Evolutionary conservation across 1,284 basidiomycete species (phyloP), one percentile per base, ranked within the genome.

Genomic region (Papiliotrema flavescens): DNA sequence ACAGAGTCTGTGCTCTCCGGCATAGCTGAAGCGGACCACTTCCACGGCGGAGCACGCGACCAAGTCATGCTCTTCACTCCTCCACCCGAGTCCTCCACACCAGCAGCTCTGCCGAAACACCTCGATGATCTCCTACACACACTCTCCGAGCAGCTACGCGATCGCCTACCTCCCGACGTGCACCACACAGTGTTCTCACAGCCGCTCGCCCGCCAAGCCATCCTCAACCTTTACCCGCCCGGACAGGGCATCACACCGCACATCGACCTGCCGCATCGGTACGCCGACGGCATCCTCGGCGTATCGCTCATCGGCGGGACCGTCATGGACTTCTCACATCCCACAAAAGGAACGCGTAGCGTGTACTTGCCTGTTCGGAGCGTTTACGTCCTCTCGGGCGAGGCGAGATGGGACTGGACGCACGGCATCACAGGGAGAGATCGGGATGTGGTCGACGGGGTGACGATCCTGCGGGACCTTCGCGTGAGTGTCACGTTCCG

Each of bases 211-310:
- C 50, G 74, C 19, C 75, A 77, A 54, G 64, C 73, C 20, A 80
- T 80, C 47, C 61, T 80, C 51, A 80, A 80, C 63, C 69, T 78
- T 19, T 80, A 80, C 56, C 59, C 57, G 0, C 73, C 77, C 0
- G 76, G 76, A 20, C 51, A 74, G 51, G 79, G 79, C 2, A 78
- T 80, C 45, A 54, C 71, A 0, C 62, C 76, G 1, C 79, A 80
- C 52, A 58, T 80, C 23, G 79, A 80, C 55, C 70, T 80, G 2
- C 71, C 74, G 3, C 50, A 69, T 20, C 69, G 79, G 13, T 80
- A 79, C 47, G 76, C 69, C 6, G 75, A 77, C 56, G 75, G 75
- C 2, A 73, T 77, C 17, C 47, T 77, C 4, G 75, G 75, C 4
- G 70, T 67, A 13, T 70, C 67, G 2, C 55, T 77, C 0, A 56